Base-by-base conservation (phyloP, 2,329 filamentous ascomycete species). In the Shiraia bambusicola region DNA sequence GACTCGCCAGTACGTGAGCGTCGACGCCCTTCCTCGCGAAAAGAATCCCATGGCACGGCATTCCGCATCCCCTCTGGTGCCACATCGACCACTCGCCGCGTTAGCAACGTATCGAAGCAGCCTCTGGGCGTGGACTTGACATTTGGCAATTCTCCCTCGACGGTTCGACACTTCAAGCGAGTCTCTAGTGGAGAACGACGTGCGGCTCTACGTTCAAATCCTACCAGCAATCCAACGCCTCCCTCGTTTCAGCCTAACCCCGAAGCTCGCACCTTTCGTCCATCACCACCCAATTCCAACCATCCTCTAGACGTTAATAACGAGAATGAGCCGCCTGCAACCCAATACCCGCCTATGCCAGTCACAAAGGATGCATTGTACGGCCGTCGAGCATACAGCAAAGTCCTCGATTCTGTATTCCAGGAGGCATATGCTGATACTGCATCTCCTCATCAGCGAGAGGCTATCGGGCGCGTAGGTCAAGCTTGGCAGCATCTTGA, bases 111-210 rank as follows among this genome's bases (percentile, higher is more conserved):
- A 17, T 52, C 59, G 7, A 90, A 88, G 69, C 84, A 88, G 51
- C 91, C 92, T 0, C 77, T 96, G 2, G 89, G 90, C 40, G 80
- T 93, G 2, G 89, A 97, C 60, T 84, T 95, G 76, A 94, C 86
- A 5, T 97, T 94, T 70, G 93, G 92, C 37, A 97, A 97, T 68
- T 87, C 85, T 6, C 88, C 88, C 1, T 96, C 92, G 1, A 95
- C 91, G 12, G 88, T 95, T 53, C 85, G 91, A 40, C 84, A 95
- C 37, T 97, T 96, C 74, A 87, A 88, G 50, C 83, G 92, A 16
- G 89, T 95, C 1, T 93, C 91, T 0, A 87, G 88, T 57, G 65
- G 73, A 75, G 64, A 69, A 35, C 59, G 62, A 14, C 57, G 62
- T 24, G 50, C 54, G 28, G 63, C 63, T 11, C 52, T 63, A 12